A percentile compares a stretch with the other conserved stretches of the same genome.
Evolutionary conservation across 129 eudicot species (phyloP).

Genomic region (Helichrysum umbraculigerum): DNA sequence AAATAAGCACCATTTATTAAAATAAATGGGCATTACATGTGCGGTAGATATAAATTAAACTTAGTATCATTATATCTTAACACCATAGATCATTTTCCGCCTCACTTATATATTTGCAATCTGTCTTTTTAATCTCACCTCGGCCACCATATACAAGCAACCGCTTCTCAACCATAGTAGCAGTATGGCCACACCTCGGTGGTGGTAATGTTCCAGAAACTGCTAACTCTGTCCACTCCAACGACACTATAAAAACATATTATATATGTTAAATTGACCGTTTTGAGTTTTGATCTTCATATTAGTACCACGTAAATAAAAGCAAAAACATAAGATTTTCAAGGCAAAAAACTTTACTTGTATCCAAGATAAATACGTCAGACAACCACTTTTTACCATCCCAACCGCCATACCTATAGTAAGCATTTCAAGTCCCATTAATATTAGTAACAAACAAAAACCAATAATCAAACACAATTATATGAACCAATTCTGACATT

Average conservation of each 20-base stretch:
- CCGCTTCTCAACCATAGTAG: conserved; percentile 95
- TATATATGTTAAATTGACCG: neutral
- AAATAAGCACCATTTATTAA: conserved; percentile 18
- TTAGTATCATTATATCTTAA: neutral
- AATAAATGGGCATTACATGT: neutral
- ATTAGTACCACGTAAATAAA: neutral
- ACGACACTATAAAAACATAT: conserved; percentile 61
- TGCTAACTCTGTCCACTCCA: conserved; percentile 93
- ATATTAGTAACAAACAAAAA: conserved; percentile 11
- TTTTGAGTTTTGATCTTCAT: neutral
- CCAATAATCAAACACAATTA: neutral
- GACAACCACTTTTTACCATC: conserved; percentile 98
- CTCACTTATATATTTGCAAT: neutral
- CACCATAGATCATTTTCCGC: neutral
- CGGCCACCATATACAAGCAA: conserved; percentile 95
- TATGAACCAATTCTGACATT: conserved; percentile 50
- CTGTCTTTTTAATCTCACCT: conserved; percentile 42
- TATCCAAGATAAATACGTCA: conserved; percentile 83
- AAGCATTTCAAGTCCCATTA: conserved; percentile 21
- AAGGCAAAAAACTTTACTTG: conserved; percentile 58
- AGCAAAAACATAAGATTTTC: neutral
- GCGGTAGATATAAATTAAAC: neutral
- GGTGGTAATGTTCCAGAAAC: conserved; percentile 87
- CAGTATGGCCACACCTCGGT: conserved; percentile 99
- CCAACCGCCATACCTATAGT: conserved; percentile 96